Evolutionary conservation across 2,329 filamentous ascomycete species (phyloP).

Genomic region (Fusarium neocosmosporiellum): DNA sequence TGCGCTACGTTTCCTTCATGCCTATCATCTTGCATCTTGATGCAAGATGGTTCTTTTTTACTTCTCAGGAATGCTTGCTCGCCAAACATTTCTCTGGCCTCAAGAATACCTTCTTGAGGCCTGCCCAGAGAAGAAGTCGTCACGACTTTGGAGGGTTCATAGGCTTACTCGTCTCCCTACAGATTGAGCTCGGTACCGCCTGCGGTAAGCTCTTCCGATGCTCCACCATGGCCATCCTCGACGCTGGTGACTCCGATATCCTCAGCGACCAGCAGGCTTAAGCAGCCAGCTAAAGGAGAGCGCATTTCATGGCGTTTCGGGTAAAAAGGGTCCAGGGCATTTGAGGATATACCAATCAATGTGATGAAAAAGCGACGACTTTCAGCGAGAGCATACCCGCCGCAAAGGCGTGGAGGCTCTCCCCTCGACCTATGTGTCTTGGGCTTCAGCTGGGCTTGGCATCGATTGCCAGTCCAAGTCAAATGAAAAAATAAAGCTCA

Average conservation of each 20-base stretch:
- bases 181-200: slow-evolving; percentile 98
- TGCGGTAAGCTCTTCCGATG: slow-evolving; percentile 99
- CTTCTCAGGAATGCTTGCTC: slow-evolving; percentile 40
- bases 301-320: slow-evolving; percentile 57
- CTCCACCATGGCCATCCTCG: slow-evolving; percentile 96
- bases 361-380: slow-evolving; percentile 49
- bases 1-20: slow-evolving; percentile 40
- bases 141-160: slow-evolving; percentile 88
- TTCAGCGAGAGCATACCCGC: slow-evolving; percentile 37
- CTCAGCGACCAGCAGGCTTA: slow-evolving; percentile 80
- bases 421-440: slow-evolving; percentile 41
- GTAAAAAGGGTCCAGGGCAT: slow-evolving; percentile 51
- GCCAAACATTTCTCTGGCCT: slow-evolving; percentile 36
- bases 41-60: slow-evolving; percentile 36
- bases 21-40: slow-evolving; percentile 30
- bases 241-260: slow-evolving; percentile 99
- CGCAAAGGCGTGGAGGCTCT: slow-evolving; percentile 27
- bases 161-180: slow-evolving; percentile 67
- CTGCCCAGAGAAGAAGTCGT: slow-evolving; percentile 93
- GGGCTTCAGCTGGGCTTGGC: slow-evolving; percentile 41
- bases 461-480: slow-evolving; percentile 40
- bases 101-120: slow-evolving; percentile 50
- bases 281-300: slow-evolving; percentile 40
- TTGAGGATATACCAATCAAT: slow-evolving; percentile 53
- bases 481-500: slow-evolving; percentile 53